Base-by-base conservation (phyloP, 2,329 filamentous ascomycete genomes). In the Aspergillus novoparasiticus region DNA sequence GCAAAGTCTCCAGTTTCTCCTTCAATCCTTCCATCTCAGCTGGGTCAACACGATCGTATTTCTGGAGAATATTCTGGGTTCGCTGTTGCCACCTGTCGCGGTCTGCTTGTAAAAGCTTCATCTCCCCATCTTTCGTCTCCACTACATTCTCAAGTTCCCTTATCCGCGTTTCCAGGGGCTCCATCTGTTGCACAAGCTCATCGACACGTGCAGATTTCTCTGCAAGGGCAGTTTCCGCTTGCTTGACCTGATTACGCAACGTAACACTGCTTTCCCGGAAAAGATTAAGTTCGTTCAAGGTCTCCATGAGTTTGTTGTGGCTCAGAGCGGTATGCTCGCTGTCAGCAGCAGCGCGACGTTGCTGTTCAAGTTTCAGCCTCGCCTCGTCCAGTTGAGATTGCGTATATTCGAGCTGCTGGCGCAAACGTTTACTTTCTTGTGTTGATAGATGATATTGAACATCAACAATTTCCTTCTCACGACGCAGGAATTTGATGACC, bases 401-500 rank as follows among this genome's bases (percentile, higher is more conserved):
- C 10, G 90, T 85, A 74, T 97, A 94, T 57, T 96, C 90, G 28
- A 97, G 85, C 73, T 98, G 93, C 71, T 97, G 93, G 72, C 94
- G 92, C 48, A 97, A 80, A 59, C 95, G 89, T 79, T 96, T 96
- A 59, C 88, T 85, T 78, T 99, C 95, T 71, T 96, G 92, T 0
- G 89, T 85, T 71, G 94, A 94, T 51, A 98, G 84, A 70, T 97
- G 94, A 71, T 93, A 91, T 73, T 98, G 94, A n/a, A 97, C 92
- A 71, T 99, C 94, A 10, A 97, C 86, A 68, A 99, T 98, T 75
- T 98, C 95, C 82, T 98, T 99, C 80, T 99, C 96, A 48, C 93
- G 90, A 53, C 94, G 90, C 65, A 99, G 83, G 76, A 95, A 99
- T 65, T 87, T 90, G 79, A 96, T 96, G 61, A 99, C 87, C 72